Evolutionary conservation across 106 monocot species (phyloP), one percentile per base, ranked within the genome.

Genomic region (Platanthera zijinensis): DNA sequence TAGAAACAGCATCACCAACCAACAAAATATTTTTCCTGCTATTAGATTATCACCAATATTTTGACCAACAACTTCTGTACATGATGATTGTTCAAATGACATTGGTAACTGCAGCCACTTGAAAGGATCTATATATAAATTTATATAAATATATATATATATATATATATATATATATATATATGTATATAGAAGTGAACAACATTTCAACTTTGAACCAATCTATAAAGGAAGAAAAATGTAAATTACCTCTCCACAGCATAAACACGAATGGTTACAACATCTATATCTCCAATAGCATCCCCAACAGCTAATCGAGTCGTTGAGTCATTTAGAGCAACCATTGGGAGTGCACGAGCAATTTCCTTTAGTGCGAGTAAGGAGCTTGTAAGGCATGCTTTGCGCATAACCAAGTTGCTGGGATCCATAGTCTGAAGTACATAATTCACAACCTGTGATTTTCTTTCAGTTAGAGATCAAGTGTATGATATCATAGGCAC

Each of bases 341-440:
- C 84, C 99, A 99, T 99, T 56, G 99, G 92, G 89, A 94, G 91
- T 81, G 78, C 84, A 75, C 91, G 94, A 73, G 88, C 83, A 73
- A 92, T 80, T 87, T 99, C 99, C 83, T 79, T 94, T 69, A 99
- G 81, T 75, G 94, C 78, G 63, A 88, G 77, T 80, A 90, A 86
- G 13, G 90, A 92, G 71, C 84, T 92, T 15, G 67, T 86, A 67
- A 90, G 79, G 80, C 99, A 99, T 77, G 86, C 83, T 83, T 92
- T 99, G 22, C 99, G 86, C 99, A 99, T 86, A 56, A 88, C 92
- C 75, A 85, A 80, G 76, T 99, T 99, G 59, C 89, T 86, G 76
- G 84, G 88, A 51, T 99, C 99, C 86, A 99, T 92, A 63, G 99
- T 99, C 71, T 94, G 99, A 73, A 99, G 78, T 78, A 94, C 57